Percentiles rank a stretch among this genome's conserved stretches.
Conservation (phyloP, 441 rosid species). For the Isatis lusitanica region DNA sequence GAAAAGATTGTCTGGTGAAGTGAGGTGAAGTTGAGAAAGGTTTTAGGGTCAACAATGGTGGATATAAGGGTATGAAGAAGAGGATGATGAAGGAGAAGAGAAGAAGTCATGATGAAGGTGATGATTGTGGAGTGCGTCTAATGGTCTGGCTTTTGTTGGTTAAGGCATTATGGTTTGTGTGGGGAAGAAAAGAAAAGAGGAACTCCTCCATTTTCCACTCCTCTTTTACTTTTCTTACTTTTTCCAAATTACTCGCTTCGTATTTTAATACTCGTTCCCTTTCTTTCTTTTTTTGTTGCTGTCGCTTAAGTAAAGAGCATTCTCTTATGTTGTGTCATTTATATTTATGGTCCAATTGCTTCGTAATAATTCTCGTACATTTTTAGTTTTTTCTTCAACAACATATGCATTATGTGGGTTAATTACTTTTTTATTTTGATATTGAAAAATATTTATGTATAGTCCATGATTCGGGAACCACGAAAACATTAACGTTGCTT, state of each 20-base stretch:
- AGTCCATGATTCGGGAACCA: too few species aligned
- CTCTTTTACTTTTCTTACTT: conserved; percentile 46
- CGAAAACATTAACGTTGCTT: too few species aligned
- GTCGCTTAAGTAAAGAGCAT: conserved; percentile 7
- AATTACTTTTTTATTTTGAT: not conserved
- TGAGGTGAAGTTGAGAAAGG: conserved; percentile 35
- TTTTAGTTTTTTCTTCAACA: too few species aligned
- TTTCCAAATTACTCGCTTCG: conserved; percentile 29
- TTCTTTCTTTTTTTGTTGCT: not conserved
- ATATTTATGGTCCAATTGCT: not conserved
- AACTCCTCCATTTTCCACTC: conserved; percentile 35
- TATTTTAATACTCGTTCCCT: not conserved
- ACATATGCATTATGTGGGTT: not conserved
- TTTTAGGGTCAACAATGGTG: conserved; percentile 50
- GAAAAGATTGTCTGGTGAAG: conserved; percentile 26
- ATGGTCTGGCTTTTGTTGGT: conserved; percentile 43
- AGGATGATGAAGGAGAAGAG: conserved; percentile 34
- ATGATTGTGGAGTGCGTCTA: conserved; percentile 42
- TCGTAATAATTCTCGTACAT: not conserved
- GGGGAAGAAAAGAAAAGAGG: conserved; percentile 35
- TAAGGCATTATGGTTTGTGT: conserved; percentile 37
- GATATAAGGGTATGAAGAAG: conserved; percentile 39
- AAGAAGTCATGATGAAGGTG: conserved; percentile 57
- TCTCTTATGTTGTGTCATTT: not conserved
- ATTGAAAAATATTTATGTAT: too few species aligned